Evolutionary conservation across 305 asterid genomes (phyloP), one percentile per base, ranked within the genome.

Genomic region (Salvia sclarea): DNA sequence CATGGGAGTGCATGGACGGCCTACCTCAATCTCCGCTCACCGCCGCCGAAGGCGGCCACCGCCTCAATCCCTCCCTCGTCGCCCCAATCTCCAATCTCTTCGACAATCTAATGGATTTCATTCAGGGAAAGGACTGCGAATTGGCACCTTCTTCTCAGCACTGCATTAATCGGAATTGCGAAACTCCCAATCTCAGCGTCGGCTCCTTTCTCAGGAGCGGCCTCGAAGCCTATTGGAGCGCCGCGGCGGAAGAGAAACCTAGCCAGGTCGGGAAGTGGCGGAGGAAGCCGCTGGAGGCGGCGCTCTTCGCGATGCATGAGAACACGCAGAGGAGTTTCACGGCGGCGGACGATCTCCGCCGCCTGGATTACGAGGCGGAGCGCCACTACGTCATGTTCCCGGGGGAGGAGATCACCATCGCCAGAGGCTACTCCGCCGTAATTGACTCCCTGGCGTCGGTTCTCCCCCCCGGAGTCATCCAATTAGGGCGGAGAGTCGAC

Each of bases 1-100:
- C 98, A 0, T 91, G 91, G 93, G 97, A 91, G 80, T 85, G 89
- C 70, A 89, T 89, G 97, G 85, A 85, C 50, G 85, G 83, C 2
- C 41, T 63, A 9, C 45, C 66, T 0, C 86, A 72, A 8, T 81
- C 67, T 13, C 80, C 92, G 5, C 8, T 83, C 37, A 87, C 92
- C 13, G 25, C 75, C 1, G 88, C 90, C 2, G 98, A 91, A 77
- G 94, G 88, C 21, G 96, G 98, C 18, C 64, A 66, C 45, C 71
- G 22, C 53, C 70, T 91, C 4, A 59, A 45, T 53, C 83, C 83
- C 4, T 75, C 91, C 37, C 6, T 83, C 52, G 82, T 86, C 59
- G 80, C 78, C 4, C 90, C 94, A 22, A 77, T 91, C 41, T 81
- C 90, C 0, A 41, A 13, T 3, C 79, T 89, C 22, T 91, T 87